These are phyloP conservation scores for Setaria italica DNA, from an alignment of 202 grass and related monocot species.

Conservation along the genomic window DNA sequence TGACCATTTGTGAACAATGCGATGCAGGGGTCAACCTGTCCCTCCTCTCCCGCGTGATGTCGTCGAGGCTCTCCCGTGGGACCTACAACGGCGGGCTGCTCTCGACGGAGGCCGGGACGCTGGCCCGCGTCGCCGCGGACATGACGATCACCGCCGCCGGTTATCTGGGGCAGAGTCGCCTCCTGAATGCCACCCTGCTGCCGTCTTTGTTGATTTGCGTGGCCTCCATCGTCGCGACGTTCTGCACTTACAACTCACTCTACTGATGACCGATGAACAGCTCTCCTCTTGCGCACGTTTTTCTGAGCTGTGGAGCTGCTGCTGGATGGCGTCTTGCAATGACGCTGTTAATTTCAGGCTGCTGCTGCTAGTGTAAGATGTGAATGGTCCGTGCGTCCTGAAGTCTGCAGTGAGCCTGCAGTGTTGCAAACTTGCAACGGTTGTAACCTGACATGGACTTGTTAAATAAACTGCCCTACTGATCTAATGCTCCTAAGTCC, in stretches of 20 bases:
- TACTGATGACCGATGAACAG: slow-evolving; percentile 52
- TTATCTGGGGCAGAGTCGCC: slow-evolving; percentile 61
- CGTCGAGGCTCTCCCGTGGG: slow-evolving; percentile 77
- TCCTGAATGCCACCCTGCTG: slow-evolving; percentile 77
- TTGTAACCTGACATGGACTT: not conserved
- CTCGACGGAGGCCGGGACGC: slow-evolving; percentile 91
- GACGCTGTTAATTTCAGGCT: slow-evolving; percentile 42
- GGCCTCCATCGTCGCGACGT: slow-evolving; percentile 64
- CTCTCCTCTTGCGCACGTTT: not conserved
- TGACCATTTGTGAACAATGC: not conserved
- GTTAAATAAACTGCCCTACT: slow-evolving; percentile 28
- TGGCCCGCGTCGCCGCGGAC: slow-evolving; percentile 84
- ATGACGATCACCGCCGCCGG: slow-evolving; percentile 78
- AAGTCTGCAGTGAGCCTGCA: slow-evolving; percentile 4
- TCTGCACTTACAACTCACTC: slow-evolving; percentile 75
- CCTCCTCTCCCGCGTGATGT: slow-evolving; percentile 92
- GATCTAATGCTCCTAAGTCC: not conserved
- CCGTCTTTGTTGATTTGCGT: slow-evolving; percentile 78
- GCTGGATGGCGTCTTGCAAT: slow-evolving; percentile 5
- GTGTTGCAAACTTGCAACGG: not conserved
- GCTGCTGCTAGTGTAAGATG: slow-evolving; percentile 17
- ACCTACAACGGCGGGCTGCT: slow-evolving; percentile 92
- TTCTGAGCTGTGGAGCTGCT: not conserved
- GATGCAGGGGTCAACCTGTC: slow-evolving; percentile 87
- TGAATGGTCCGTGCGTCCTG: not conserved